Conservation (phyloP, 2,329 filamentous ascomycete species). For the Aspergillus ibericus region DNA sequence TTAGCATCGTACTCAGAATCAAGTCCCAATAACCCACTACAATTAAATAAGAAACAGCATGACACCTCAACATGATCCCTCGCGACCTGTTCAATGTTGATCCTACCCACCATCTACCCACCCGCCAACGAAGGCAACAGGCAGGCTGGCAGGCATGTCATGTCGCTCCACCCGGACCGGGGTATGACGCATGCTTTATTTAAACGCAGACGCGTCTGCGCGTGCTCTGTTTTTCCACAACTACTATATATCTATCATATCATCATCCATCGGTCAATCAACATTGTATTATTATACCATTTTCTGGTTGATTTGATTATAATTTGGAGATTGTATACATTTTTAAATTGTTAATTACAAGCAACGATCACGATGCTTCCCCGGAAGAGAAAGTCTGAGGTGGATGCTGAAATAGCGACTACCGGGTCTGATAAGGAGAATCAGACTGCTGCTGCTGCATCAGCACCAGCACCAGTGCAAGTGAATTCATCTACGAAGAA, state of each 20-base stretch:
- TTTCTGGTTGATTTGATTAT: background rate
- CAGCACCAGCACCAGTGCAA: background rate
- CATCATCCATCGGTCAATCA: background rate
- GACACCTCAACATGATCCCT: background rate
- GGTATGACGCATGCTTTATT: background rate
- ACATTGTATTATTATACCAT: background rate
- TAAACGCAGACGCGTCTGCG: background rate
- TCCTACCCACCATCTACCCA: too few species aligned
- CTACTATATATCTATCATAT: too few species aligned
- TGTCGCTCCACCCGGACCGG: background rate
- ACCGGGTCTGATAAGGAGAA: slow-evolving; percentile 5
- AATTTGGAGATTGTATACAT: too few species aligned
- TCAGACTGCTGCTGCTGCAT: background rate
- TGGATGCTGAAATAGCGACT: background rate
- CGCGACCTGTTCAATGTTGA: background rate
- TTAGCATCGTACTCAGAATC: background rate
- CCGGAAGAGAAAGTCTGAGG: background rate
- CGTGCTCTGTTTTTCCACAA: background rate
- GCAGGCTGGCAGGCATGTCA: too few species aligned
- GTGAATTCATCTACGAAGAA: background rate
- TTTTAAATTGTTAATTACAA: background rate
- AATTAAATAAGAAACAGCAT: background rate
- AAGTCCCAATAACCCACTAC: too few species aligned
- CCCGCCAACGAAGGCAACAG: background rate
- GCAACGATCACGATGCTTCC: background rate